phyloP scores from a whole-genome alignment of 345 rosid species.

The Hibiscus trionum region DNA sequence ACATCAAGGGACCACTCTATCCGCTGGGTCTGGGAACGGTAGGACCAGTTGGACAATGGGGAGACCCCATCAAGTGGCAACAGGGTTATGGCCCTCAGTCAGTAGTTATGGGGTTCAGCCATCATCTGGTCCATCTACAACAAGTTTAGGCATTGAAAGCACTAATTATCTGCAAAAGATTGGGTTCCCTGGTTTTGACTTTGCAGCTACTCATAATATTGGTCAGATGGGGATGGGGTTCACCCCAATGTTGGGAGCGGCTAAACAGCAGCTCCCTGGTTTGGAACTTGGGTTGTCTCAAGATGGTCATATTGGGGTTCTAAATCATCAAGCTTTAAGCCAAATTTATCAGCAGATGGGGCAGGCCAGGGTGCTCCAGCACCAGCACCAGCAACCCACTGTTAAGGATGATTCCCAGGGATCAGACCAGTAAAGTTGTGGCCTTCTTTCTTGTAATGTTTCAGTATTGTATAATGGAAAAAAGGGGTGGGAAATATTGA shows the following conservation, averaged over 20 bases:
- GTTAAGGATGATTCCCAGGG: background rate
- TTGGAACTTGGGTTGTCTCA: background rate
- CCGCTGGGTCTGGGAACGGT: background rate
- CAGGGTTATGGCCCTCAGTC: background rate
- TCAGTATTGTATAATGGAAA: background rate
- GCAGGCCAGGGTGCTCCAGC: background rate
- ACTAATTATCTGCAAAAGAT: background rate
- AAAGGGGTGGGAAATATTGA: background rate
- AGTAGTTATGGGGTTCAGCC: background rate
- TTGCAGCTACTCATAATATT: background rate
- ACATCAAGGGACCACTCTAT: background rate
- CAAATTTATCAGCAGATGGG: background rate
- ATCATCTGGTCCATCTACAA: background rate
- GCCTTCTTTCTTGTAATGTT: background rate
- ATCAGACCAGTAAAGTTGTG: background rate
- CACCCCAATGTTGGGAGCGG: background rate
- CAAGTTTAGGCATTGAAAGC: background rate
- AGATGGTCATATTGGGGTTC: background rate
- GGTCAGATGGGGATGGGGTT: background rate
- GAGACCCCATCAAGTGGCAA: background rate
- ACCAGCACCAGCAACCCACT: background rate
- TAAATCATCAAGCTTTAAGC: background rate
- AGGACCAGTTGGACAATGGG: background rate
- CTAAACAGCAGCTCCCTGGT: background rate
- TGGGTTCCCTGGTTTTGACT: background rate